These are phyloP conservation scores for Marasmius oreades DNA, from an alignment of 1,284 basidiomycete genomes.

Conservation along the genomic window DNA sequence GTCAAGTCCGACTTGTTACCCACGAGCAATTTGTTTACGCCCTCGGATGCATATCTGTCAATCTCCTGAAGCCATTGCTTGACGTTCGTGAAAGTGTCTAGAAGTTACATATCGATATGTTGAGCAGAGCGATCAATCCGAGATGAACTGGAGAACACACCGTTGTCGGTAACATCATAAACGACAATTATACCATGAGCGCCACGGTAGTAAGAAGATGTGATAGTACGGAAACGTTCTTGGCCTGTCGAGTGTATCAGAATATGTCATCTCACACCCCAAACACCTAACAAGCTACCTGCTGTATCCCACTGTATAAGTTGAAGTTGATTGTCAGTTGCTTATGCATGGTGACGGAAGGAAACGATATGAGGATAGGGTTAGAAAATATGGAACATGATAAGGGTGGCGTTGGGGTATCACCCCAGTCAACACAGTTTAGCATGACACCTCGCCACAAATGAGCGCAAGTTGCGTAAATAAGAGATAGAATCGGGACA, in stretches of 20 bases:
- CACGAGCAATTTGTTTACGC: slow-evolving; percentile 96
- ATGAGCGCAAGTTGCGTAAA: not conserved
- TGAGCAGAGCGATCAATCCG: slow-evolving; percentile 6
- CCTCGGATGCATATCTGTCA: slow-evolving; percentile 98
- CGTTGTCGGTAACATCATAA: slow-evolving; percentile 98
- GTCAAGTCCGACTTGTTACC: slow-evolving; percentile 99
- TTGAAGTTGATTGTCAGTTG: slow-evolving; percentile 19
- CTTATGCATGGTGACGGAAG: slow-evolving; percentile 12
- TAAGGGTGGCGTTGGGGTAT: not conserved
- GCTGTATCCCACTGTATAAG: slow-evolving; percentile 89
- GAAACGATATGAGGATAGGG: too few relatives aligned
- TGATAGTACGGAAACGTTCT: slow-evolving; percentile 97
- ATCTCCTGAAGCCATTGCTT: slow-evolving; percentile 99
- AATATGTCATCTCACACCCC: not conserved
- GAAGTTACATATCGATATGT: slow-evolving; percentile 2
- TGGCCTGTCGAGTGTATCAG: slow-evolving; percentile 55
- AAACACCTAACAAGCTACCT: slow-evolving; percentile 36
- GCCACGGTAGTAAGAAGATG: slow-evolving; percentile 95
- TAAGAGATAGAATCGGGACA: slow-evolving; percentile 3
- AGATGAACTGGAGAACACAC: slow-evolving; percentile 43
- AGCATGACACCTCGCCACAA: slow-evolving; percentile 7
- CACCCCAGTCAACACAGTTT: not conserved
- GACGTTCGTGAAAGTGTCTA: slow-evolving; percentile 97
- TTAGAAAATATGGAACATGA: not conserved
- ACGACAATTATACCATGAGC: slow-evolving; percentile 98